A percentile compares a stretch with the other conserved stretches of the same genome.
Evolutionary conservation across 1,284 basidiomycete species (phyloP).

Genomic region (Somion occarium): DNA sequence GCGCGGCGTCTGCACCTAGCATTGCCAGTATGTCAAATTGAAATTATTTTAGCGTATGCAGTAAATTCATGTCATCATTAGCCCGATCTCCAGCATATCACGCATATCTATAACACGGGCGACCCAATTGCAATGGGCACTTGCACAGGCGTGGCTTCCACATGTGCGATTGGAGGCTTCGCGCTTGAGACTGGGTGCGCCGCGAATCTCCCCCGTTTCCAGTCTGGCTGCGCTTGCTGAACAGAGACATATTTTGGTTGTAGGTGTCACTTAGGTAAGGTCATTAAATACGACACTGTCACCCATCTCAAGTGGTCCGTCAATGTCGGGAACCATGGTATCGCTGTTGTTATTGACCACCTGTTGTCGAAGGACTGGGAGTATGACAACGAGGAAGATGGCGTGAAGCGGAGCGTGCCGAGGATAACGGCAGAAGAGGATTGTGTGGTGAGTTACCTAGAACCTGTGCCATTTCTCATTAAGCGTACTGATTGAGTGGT

Average conservation of each 20-base stretch:
- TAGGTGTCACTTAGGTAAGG: constrained; percentile 64
- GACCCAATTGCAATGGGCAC: constrained; percentile 84
- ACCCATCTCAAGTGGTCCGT: constrained; percentile 80
- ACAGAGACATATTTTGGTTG: too few relatives aligned
- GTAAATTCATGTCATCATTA: constrained; percentile 21
- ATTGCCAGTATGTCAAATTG: constrained; percentile 47
- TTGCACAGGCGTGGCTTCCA: constrained; percentile 70
- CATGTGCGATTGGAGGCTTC: constrained; percentile 69
- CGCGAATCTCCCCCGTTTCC: too few relatives aligned
- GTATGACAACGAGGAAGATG: constrained; percentile 16
- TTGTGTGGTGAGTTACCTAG: constrained; percentile 30
- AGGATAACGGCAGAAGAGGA: constrained; percentile 31
- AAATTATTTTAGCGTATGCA: not conserved
- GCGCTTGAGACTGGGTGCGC: constrained; percentile 70
- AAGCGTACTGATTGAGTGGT: not conserved
- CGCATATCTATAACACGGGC: constrained; percentile 83
- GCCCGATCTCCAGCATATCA: constrained; percentile 73
- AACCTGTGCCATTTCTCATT: not conserved
- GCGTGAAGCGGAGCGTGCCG: constrained; percentile 14
- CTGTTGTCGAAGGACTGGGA: constrained; percentile 72
- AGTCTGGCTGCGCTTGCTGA: too few relatives aligned
- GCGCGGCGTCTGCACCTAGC: constrained; percentile 89
- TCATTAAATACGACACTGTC: constrained; percentile 83
- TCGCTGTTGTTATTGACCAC: constrained; percentile 72
- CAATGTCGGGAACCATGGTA: constrained; percentile 80